A percentile compares a stretch with the other conserved stretches of the same genome.
phyloP scores from a whole-genome alignment of 169 alveolate genomes.

The Besnoitia besnoiti region DNA sequence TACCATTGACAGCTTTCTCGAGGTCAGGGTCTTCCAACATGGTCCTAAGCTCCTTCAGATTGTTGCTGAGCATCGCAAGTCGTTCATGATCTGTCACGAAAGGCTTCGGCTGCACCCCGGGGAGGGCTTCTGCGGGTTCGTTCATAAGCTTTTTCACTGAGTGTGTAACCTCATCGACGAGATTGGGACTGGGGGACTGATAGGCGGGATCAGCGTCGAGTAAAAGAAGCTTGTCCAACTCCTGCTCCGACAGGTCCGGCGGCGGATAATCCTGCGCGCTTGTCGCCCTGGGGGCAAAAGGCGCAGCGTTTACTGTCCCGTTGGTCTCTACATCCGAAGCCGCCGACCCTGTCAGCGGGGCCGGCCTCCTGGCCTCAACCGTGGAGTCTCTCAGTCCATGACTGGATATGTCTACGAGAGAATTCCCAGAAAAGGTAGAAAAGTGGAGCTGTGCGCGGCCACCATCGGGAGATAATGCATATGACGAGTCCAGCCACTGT shows the following conservation, averaged over 20 bases:
- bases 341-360: too few species aligned
- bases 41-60: background rate
- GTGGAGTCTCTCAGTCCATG: too few species aligned
- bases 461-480: too few species aligned
- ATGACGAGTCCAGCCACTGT: too few species aligned
- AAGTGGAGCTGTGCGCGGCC: too few species aligned
- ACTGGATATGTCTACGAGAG: background rate
- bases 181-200: background rate
- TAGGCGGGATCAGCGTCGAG: background rate
- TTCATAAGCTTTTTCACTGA: background rate
- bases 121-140: background rate
- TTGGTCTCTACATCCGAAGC: too few species aligned
- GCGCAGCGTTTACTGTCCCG: too few species aligned
- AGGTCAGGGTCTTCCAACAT: slow-evolving; percentile 25
- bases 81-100: background rate
- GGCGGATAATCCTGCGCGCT: background rate
- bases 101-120: background rate
- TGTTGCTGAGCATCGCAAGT: background rate
- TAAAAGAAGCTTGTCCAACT: background rate
- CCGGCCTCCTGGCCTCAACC: too few species aligned
- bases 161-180: background rate
- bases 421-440: background rate
- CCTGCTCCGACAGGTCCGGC: background rate
- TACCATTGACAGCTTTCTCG: slow-evolving; percentile 8
- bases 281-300: background rate